A percentile compares a stretch with the other conserved stretches of the same genome.
phyloP scores from a whole-genome alignment of 805 yeast genomes.

The Candida sakaeoensis region DNA sequence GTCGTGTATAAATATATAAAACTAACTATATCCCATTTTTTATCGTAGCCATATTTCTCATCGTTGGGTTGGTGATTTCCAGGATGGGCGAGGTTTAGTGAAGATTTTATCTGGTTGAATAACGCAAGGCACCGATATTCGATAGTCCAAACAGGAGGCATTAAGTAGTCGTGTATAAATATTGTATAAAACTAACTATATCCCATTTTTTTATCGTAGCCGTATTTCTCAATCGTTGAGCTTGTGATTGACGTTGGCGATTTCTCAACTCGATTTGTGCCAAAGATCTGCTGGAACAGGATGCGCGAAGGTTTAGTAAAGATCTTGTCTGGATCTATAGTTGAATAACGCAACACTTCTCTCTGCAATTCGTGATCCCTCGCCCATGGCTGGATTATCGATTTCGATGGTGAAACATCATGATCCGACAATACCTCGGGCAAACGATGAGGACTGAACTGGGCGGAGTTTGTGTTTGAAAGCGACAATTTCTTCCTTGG shows the following conservation, averaged over 20 bases:
- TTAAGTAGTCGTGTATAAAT: slow-evolving; percentile 36
- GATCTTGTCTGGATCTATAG: slow-evolving; percentile 2
- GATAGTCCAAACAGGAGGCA: slow-evolving; percentile 66
- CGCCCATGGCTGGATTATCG: slow-evolving; percentile 36
- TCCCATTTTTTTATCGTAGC: slow-evolving; percentile 47
- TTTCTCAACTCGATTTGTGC: not conserved
- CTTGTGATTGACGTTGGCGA: slow-evolving; percentile 2
- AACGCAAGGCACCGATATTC: slow-evolving; percentile 69
- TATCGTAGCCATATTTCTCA: slow-evolving; percentile 38
- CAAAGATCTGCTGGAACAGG: slow-evolving; percentile 1
- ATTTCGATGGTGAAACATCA: slow-evolving; percentile 22
- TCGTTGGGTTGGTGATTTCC: no score
- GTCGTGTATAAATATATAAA: slow-evolving; percentile 21
- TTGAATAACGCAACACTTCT: slow-evolving; percentile 14
- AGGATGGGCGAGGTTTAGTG: no score
- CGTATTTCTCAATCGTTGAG: slow-evolving; percentile 20
- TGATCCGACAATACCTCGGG: slow-evolving; percentile 43
- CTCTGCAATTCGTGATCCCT: slow-evolving; percentile 32
- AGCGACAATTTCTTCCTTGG: not conserved
- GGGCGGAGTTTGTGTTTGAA: not conserved
- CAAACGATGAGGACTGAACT: slow-evolving; percentile 18
- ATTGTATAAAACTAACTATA: slow-evolving; percentile 15
- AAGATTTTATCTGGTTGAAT: no score
- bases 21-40: slow-evolving; percentile 40
- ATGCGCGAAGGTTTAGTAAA: slow-evolving; percentile 2